Base-by-base conservation (phyloP, 345 rosid species). In the Heritiera littoralis region DNA sequence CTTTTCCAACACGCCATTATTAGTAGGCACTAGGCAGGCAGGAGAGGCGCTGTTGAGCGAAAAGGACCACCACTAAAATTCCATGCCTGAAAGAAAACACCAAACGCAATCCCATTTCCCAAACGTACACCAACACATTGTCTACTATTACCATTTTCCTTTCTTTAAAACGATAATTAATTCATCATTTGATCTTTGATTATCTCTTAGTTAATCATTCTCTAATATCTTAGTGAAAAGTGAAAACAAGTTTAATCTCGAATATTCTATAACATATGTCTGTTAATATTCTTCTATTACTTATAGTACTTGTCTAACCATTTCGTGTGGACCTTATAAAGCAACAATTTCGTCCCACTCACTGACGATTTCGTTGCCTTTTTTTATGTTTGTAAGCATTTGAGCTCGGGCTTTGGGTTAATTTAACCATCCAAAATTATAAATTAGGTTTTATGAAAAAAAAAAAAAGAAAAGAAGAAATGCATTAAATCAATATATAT, bases 31-130 rank as follows among this genome's bases (percentile, higher is more conserved):
- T n/a, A n/a, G n/a, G n/a, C n/a, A n/a, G n/a, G 82, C 54, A 54
- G 45, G 45, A 46, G 11, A 35, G 68, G 3, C 1, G 72, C 28
- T 69, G 77, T 40, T 23, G 58, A 48, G 35, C 51, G 85, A 83
- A 75, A 79, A 70, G 80, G 79, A 83, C 82, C 75, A 5, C 78
- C 85, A 77, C 83, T 59, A 13, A 10, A 20, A n/a, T 66, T 66
- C 23, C 63, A 58, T 58, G 63, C 20, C 11, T 0, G 48, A 49
- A 49, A 9, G 6, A 0, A 14, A 20, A 43, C 43, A 55, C 60
- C 60, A 23, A 23, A 23, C 28, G 28, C 78, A 58, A 45, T 56
- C 28, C 45, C 54, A 23, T 11, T 41, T 32, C 23, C 35, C 56
- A 52, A 54, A 52, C 51, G 9, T 46, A 52, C 1, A 3, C 56